Evolutionary conservation across 202 grass and related monocot species (phyloP), one percentile per base, ranked within the genome.

Genomic region (Brachypodium distachyon): DNA sequence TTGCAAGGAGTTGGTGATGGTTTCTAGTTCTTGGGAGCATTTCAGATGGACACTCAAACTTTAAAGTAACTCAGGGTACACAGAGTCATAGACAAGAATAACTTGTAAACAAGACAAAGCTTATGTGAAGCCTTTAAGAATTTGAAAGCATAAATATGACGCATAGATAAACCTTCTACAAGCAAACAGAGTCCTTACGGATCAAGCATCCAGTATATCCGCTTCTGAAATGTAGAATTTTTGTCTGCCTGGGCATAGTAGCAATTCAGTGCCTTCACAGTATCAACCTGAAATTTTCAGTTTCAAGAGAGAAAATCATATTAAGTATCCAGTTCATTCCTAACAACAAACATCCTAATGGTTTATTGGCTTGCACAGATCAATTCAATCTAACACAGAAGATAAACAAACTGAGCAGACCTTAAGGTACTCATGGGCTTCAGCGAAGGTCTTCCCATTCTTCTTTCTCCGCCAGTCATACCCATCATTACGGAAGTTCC

Each of bases 151-250:
- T 29, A 71, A 73, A 22, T 47, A 47, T 2, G 3, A 68, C 16
- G 12, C 18, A 7, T 67, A 64, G 4, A 66, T 9, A 44, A 17
- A 0, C 19, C 38, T 9, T 12, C 44, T 7, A 79, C 29, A 66
- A 65, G 18, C 65, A 62, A 77, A 70, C 9, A 36, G 31, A 74
- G 58, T 36, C 57, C 89, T 99, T 86, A 99, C 96, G 85, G 92
- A 69, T 96, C 90, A 69, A 99, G 90, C 90, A 96, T 96, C 96
- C 96, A 96, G 71, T 87, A 99, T 82, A 81, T 82, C 16, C 96
- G 76, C 90, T 90, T 94, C 21, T 80, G 87, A 83, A 99, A 84
- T 68, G 66, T 42, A 76, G 83, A 69, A 81, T 93, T 87, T 79
- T 87, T 46, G 32, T 85, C 81, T 73, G 33, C 90, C 38, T 67